Evolutionary conservation across 768 basidiomycete genomes (phyloP).

Genomic region (Xanthoconium stramineum): DNA sequence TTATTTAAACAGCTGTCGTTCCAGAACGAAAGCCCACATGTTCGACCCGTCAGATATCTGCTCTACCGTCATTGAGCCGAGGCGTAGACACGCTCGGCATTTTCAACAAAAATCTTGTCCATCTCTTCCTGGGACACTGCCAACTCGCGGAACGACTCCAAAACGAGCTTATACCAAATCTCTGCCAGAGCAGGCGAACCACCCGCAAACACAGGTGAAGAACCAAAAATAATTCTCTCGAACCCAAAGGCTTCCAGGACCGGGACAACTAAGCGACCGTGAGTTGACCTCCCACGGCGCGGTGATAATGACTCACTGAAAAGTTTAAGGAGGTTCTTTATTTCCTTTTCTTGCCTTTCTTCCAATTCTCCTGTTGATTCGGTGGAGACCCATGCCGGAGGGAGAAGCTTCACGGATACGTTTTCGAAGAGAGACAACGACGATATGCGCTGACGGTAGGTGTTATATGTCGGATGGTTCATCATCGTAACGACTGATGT

Average conservation of each 20-base stretch:
- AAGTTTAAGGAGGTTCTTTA: conserved; percentile 74
- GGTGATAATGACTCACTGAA: conserved; percentile 56
- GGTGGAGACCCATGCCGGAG: conserved; percentile 65
- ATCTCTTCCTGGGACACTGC: conserved; percentile 75
- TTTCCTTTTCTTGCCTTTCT: conserved; percentile 39
- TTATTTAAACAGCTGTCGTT: not conserved
- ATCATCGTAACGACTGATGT: conserved; percentile 76
- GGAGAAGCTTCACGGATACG: conserved; percentile 69
- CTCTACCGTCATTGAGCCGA: conserved; percentile 10
- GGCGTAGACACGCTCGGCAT: conserved; percentile 44
- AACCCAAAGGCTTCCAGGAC: conserved; percentile 84
- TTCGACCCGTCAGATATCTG: no score
- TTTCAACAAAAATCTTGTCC: conserved; percentile 67
- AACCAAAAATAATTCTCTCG: conserved; percentile 79
- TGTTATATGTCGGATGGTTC: conserved; percentile 69
- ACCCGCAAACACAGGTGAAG: conserved; percentile 58
- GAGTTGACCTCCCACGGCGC: not conserved
- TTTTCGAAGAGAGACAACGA: conserved; percentile 73
- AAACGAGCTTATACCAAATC: conserved; percentile 80
- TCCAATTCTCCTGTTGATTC: conserved; percentile 35
- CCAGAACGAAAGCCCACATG: no score
- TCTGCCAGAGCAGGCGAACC: conserved; percentile 48
- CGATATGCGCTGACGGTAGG: conserved; percentile 70
- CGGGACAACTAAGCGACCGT: conserved; percentile 57
- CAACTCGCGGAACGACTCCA: conserved; percentile 75